Percentiles rank a stretch among this genome's conserved stretches.
phyloP scores from a whole-genome alignment of 441 rosid species.

The Pelargonium australe region DNA sequence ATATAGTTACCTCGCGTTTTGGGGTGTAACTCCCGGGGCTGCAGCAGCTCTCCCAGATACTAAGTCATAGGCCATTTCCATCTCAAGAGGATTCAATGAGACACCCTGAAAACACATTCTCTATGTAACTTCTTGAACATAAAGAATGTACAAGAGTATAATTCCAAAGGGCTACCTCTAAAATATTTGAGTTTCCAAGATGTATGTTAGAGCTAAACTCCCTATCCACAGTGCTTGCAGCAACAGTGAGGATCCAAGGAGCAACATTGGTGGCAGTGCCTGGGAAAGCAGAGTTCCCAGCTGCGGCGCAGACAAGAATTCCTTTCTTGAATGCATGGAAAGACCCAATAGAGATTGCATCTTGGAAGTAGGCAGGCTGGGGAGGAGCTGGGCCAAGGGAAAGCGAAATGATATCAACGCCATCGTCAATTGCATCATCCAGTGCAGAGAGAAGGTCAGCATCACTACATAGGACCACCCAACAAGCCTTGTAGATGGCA shows the following conservation, averaged over 20 bases:
- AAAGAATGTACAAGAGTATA: too few relatives aligned
- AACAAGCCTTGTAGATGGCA: slow-evolving; percentile 23
- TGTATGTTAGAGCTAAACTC: slow-evolving; percentile 23
- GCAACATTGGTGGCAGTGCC: slow-evolving; percentile 26
- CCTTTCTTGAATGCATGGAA: slow-evolving; percentile 31
- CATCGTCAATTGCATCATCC: slow-evolving; percentile 16
- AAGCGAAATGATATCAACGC: slow-evolving; percentile 20
- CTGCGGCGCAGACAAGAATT: slow-evolving; percentile 27
- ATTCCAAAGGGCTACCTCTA: slow-evolving; percentile 27
- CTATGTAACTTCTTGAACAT: too few relatives aligned
- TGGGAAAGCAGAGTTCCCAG: slow-evolving; percentile 29
- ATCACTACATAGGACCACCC: slow-evolving; percentile 11
- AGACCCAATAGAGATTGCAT: slow-evolving; percentile 28
- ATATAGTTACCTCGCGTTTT: slow-evolving; percentile 38
- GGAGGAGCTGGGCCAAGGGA: slow-evolving; percentile 10
- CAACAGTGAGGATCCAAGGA: slow-evolving; percentile 39
- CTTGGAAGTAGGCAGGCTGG: slow-evolving; percentile 14
- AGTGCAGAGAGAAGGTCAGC: slow-evolving; percentile 19
- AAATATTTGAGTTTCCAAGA: slow-evolving; percentile 28
- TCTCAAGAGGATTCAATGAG: slow-evolving; percentile 40
- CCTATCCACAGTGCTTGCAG: slow-evolving; percentile 34
- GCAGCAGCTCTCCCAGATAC: slow-evolving; percentile 38
- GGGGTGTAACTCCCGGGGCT: slow-evolving; percentile 35
- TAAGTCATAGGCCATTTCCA: slow-evolving; percentile 29
- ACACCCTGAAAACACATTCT: slow-evolving; percentile 27